Conservation (phyloP, 208 protist species). For the Endotrypanum monterogeii region DNA sequence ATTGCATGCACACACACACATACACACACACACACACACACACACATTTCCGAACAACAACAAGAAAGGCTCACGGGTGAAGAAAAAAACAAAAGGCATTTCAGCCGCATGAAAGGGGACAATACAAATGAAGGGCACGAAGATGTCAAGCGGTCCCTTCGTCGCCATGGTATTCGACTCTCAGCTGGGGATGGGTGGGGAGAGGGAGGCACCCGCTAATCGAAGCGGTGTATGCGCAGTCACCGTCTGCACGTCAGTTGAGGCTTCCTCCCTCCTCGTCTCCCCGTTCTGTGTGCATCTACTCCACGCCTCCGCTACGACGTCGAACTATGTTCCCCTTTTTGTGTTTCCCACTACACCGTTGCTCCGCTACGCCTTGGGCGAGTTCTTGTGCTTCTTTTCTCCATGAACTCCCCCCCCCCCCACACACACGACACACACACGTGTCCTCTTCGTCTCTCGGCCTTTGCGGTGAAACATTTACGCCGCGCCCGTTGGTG, state of each 20-base stretch:
- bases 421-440: neutral
- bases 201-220: neutral
- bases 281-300: neutral
- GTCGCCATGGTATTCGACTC: neutral
- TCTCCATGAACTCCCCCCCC: neutral
- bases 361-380: no score
- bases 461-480: neutral
- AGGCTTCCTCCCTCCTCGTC: neutral
- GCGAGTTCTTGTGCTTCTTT: no score
- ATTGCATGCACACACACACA: neutral
- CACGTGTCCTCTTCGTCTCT: neutral
- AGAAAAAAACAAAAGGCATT: no score
- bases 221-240: neutral
- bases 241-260: neutral
- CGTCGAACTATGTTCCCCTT: no score
- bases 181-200: neutral
- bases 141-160: constrained; percentile 10
- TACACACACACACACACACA: neutral
- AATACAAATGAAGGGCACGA: constrained; percentile 15
- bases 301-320: no score
- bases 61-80: no score
- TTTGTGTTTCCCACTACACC: no score
- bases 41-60: neutral
- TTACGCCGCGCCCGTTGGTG: constrained; percentile 19
- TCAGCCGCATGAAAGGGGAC: no score